Evolutionary conservation across 2,329 filamentous ascomycete genomes (phyloP).

Genomic region (Gremmenia infestans): DNA sequence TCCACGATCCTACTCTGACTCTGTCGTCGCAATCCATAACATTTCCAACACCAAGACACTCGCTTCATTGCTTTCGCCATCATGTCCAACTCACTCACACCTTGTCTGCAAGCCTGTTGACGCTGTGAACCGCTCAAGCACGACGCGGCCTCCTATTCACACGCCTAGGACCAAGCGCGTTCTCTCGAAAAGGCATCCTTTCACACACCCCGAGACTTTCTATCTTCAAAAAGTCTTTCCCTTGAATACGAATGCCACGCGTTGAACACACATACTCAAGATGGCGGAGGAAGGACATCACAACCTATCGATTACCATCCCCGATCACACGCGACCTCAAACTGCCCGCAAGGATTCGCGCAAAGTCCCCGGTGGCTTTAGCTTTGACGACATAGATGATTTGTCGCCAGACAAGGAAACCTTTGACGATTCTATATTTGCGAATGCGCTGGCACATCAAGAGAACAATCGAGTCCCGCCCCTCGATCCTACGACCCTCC

Average conservation of each 20-base stretch:
- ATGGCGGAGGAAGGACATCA: constrained; percentile 29
- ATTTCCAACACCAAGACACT: too few species aligned
- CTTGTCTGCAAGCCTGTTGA: neutral
- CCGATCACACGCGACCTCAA: constrained; percentile 21
- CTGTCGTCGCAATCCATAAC: too few species aligned
- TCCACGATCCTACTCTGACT: too few species aligned
- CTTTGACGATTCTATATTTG: constrained; percentile 24
- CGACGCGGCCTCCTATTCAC: neutral
- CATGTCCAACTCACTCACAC: neutral
- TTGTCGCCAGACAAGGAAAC: constrained; percentile 22
- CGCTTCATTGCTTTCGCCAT: too few species aligned
- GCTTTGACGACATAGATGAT: constrained; percentile 26
- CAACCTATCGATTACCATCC: constrained; percentile 13
- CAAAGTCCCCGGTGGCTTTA: constrained; percentile 26
- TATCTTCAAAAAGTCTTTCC: neutral
- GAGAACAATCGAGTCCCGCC: constrained; percentile 19
- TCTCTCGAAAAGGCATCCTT: neutral
- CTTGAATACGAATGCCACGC: constrained; percentile 24
- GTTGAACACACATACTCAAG: constrained; percentile 12
- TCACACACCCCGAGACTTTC: neutral
- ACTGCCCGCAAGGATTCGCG: constrained; percentile 25
- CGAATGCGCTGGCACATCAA: constrained; percentile 14
- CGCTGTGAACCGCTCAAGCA: neutral
- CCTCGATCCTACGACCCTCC: constrained; percentile 22
- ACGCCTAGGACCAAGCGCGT: constrained; percentile 15